These are phyloP conservation scores for Cyclotella baltica DNA, from an alignment of 108 stramenopile species.

Conservation along the genomic window DNA sequence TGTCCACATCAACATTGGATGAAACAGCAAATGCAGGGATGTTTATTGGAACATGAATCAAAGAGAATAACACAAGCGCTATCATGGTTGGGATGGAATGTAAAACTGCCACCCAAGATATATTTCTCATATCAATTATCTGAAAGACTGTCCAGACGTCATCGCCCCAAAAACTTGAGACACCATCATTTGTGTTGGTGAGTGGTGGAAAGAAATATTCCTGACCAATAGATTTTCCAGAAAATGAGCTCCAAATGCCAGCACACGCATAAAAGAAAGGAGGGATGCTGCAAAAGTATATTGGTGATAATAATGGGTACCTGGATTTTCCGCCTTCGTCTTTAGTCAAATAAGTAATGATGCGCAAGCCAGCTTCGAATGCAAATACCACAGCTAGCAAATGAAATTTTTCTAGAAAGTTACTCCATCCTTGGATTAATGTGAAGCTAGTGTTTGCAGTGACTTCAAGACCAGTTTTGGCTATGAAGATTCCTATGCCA, in stretches of 20 bases:
- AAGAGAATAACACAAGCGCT: slow-evolving; percentile 68
- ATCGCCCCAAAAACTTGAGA: slow-evolving; percentile 17
- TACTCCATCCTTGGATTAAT: slow-evolving; percentile 37
- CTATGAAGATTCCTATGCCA: slow-evolving; percentile 83
- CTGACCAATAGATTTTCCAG: slow-evolving; percentile 13
- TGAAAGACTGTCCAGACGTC: slow-evolving; percentile 32
- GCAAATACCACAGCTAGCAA: slow-evolving; percentile 59
- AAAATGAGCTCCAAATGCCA: not conserved
- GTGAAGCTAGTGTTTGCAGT: slow-evolving; percentile 62
- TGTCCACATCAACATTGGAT: slow-evolving; percentile 70
- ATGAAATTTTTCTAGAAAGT: slow-evolving; percentile 42
- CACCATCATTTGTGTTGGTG: slow-evolving; percentile 8
- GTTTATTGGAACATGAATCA: slow-evolving; percentile 80
- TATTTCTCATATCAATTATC: slow-evolving; percentile 10
- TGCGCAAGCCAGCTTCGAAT: slow-evolving; percentile 72
- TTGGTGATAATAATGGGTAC: slow-evolving; percentile 77
- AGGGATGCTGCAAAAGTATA: slow-evolving; percentile 81
- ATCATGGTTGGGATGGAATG: slow-evolving; percentile 71
- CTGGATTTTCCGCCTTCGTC: slow-evolving; percentile 56
- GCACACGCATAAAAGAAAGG: slow-evolving; percentile 75
- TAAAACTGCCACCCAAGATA: slow-evolving; percentile 67
- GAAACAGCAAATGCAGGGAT: slow-evolving; percentile 87
- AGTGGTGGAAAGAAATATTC: slow-evolving; percentile 80
- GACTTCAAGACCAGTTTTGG: slow-evolving; percentile 79
- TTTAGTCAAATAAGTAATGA: slow-evolving; percentile 48